Conservation (phyloP, 2,329 filamentous ascomycete genomes). For the Bipolaris oryzae region DNA sequence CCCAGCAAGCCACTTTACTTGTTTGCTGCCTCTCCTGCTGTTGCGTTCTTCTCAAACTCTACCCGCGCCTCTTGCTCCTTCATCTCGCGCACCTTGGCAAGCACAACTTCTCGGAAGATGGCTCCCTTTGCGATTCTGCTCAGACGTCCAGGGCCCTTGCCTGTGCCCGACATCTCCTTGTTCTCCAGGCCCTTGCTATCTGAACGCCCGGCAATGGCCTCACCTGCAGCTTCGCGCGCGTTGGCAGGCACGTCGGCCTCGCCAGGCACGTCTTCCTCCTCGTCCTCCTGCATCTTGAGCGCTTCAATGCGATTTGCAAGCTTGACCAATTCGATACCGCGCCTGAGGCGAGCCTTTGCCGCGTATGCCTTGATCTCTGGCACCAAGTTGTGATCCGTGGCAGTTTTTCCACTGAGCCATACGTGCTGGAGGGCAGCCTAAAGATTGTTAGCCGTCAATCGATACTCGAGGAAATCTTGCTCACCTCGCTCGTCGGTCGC, state of each 20-base stretch:
- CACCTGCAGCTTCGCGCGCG: constrained; percentile 61
- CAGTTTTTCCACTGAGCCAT: constrained; percentile 90
- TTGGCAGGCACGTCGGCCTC: constrained; percentile 67
- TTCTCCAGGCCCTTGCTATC: constrained; percentile 38
- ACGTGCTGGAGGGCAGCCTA: constrained; percentile 79
- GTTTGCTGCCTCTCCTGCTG: constrained; percentile 33
- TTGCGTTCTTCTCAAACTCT: constrained; percentile 66
- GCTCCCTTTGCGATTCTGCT: constrained; percentile 67
- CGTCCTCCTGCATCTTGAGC: constrained; percentile 91
- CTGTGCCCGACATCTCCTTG: constrained; percentile 29
- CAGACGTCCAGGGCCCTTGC: constrained; percentile 57
- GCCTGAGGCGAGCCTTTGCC: constrained; percentile 85
- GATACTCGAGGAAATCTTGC: constrained; percentile 23
- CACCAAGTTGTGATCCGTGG: constrained; percentile 94
- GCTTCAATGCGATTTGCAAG: constrained; percentile 93
- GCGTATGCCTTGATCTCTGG: constrained; percentile 96
- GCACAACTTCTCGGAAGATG: constrained; percentile 92
- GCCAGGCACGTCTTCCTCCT: constrained; percentile 71
- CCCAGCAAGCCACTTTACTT: constrained; percentile 22
- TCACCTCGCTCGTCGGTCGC: constrained; percentile 77
- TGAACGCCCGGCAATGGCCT: constrained; percentile 46
- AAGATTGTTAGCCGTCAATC: constrained; percentile 19
- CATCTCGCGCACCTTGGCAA: constrained; percentile 91
- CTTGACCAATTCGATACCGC: constrained; percentile 95
- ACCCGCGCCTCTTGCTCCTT: constrained; percentile 82